Conservation (phyloP, 2,329 filamentous ascomycete genomes). For the Akanthomyces dipterigenus region DNA sequence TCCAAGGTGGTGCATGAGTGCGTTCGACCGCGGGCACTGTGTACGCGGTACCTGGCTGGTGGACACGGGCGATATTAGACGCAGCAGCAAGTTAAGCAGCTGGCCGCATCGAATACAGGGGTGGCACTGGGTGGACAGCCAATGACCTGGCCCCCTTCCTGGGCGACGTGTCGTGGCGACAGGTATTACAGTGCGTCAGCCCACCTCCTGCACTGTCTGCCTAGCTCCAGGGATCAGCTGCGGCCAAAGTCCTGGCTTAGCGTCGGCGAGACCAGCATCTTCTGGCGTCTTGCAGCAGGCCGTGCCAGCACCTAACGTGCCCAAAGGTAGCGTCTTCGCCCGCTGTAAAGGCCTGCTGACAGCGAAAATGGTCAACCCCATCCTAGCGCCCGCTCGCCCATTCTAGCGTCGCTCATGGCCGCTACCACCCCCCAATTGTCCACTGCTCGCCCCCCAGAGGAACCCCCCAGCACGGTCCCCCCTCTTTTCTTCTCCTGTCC, state of each 20-base stretch:
- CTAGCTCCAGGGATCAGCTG: neutral
- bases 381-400: slow-evolving; percentile 1
- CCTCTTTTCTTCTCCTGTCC: slow-evolving; percentile 10
- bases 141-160: slow-evolving; percentile 6
- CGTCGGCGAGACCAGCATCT: neutral
- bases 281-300: too few species aligned
- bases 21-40: slow-evolving; percentile 8
- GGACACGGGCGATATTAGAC: slow-evolving; percentile 10
- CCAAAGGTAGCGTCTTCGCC: neutral
- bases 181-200: neutral
- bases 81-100: slow-evolving; percentile 1
- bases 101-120: neutral
- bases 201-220: neutral
- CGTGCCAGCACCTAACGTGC: neutral
- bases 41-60: slow-evolving; percentile 6
- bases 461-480: neutral
- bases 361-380: neutral
- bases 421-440: neutral
- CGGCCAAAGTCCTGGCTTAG: neutral
- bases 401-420: neutral
- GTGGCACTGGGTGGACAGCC: neutral
- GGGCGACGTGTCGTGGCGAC: neutral
- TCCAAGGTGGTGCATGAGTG: neutral
- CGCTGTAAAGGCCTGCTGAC: neutral
- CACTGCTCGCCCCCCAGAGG: neutral